Evolutionary conservation across 225 moss, liverwort and hornwort species (phyloP).

Genomic region (Sphagnum tenellum): DNA sequence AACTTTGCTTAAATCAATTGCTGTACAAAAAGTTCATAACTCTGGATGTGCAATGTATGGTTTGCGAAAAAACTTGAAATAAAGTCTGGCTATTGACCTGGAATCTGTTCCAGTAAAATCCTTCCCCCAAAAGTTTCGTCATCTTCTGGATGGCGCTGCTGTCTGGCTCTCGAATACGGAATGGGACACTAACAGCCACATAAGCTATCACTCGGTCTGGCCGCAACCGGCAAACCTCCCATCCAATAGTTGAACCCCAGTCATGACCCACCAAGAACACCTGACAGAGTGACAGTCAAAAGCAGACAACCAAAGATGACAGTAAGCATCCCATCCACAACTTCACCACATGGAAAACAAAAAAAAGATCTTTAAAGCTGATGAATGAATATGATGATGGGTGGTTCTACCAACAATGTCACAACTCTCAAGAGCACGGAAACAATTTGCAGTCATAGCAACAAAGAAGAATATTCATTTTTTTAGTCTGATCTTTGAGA

Average conservation of each 20-base stretch:
- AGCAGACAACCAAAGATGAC: not conserved
- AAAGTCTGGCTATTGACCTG: conserved; percentile 18
- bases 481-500: not conserved
- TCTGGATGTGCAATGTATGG: not conserved
- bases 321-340: not conserved
- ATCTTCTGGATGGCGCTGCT: conserved; percentile 20
- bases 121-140: conserved; percentile 23
- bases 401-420: not conserved
- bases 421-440: not conserved
- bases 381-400: not conserved
- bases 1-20: not conserved
- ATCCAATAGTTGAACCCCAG: conserved; percentile 50
- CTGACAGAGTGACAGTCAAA: conserved; percentile 5
- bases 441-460: not conserved
- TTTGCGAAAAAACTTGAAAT: not conserved
- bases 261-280: conserved; percentile 57
- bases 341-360: not conserved
- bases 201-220: conserved; percentile 38
- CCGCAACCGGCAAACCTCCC: conserved; percentile 38
- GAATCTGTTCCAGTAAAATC: conserved; percentile 43
- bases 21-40: not conserved
- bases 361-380: not conserved
- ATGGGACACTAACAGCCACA: conserved; percentile 35
- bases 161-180: conserved; percentile 21
- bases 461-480: not conserved